These are phyloP conservation scores for Pseudogymnoascus sp. DNA, from an alignment of 2,329 filamentous ascomycete genomes.

Conservation along the genomic window DNA sequence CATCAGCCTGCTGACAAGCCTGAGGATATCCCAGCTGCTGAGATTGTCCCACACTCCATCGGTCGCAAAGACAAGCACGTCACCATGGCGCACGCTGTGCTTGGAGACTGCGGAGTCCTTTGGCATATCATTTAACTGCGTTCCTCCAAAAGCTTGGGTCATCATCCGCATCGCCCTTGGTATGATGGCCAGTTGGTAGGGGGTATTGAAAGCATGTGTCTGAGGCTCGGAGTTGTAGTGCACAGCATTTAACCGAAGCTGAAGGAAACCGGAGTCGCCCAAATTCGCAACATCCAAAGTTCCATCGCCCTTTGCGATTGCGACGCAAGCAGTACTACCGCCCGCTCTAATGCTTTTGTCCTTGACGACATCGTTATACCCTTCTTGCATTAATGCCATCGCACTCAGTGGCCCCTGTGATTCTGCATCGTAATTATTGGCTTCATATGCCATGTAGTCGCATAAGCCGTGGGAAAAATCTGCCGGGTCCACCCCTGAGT, in stretches of 20 bases:
- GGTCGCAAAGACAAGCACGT: conserved; percentile 87
- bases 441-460: conserved; percentile 78
- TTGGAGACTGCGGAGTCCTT: conserved; percentile 72
- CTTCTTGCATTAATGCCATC: conserved; percentile 65
- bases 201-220: conserved; percentile 96
- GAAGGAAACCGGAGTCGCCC: conserved; percentile 88
- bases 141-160: conserved; percentile 73
- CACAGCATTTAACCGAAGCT: conserved; percentile 76
- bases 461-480: conserved; percentile 93
- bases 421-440: conserved; percentile 33
- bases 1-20: conserved; percentile 72
- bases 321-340: conserved; percentile 89
- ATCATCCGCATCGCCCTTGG: conserved; percentile 71
- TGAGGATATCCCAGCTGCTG: conserved; percentile 79
- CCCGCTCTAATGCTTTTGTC: conserved; percentile 70
- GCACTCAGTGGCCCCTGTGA: conserved; percentile 42
- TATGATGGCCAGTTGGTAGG: conserved; percentile 85
- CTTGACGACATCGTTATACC: conserved; percentile 71
- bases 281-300: conserved; percentile 82
- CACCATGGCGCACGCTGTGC: conserved; percentile 73
- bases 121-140: conserved; percentile 73
- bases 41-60: conserved; percentile 97
- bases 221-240: conserved; percentile 76
- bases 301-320: conserved; percentile 63
- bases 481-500: conserved; percentile 85